A percentile compares a stretch with the other conserved stretches of the same genome.
Conservation (phyloP, 2,329 filamentous ascomycete species). For the Ophiocordyceps camponoti-leonardi region DNA sequence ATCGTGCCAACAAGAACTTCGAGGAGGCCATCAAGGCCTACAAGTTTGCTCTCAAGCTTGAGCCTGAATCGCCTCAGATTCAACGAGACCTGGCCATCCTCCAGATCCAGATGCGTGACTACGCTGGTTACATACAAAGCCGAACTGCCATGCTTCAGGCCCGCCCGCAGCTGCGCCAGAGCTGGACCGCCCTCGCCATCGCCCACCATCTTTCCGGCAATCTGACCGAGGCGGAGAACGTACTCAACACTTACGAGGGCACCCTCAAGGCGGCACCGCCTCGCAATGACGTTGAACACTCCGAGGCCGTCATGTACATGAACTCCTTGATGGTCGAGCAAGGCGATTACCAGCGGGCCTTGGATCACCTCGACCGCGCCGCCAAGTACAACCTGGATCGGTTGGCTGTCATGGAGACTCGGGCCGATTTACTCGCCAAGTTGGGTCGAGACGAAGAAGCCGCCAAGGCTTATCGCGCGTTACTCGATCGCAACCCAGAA, state of each 20-base stretch:
- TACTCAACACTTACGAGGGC: conserved; percentile 81
- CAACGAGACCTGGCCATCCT: conserved; percentile 84
- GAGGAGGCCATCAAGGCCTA: conserved; percentile 99
- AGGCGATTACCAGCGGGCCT: conserved; percentile 64
- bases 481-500: conserved; percentile 79
- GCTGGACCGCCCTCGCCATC: conserved; percentile 94
- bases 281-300: conserved; percentile 74
- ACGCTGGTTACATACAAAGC: conserved; percentile 81
- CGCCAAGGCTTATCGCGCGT: conserved; percentile 58
- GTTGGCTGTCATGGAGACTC: conserved; percentile 68
- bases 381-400: conserved; percentile 69
- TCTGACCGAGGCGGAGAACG: conserved; percentile 71
- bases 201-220: conserved; percentile 86
- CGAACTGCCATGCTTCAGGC: conserved; percentile 75
- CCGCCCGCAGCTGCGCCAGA: conserved; percentile 66
- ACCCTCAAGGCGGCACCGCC: conserved; percentile 70
- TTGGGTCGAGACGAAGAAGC: conserved; percentile 67
- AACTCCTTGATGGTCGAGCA: conserved; percentile 85
- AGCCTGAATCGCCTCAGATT: conserved; percentile 89
- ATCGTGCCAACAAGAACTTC: conserved; percentile 89
- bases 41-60: conserved; percentile 81
- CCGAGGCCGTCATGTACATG: conserved; percentile 88
- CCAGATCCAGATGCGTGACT: conserved; percentile 94
- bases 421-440: conserved; percentile 67
- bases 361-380: conserved; percentile 69